phyloP scores from a whole-genome alignment of 129 eudicot genomes.

The Arctium minus region DNA sequence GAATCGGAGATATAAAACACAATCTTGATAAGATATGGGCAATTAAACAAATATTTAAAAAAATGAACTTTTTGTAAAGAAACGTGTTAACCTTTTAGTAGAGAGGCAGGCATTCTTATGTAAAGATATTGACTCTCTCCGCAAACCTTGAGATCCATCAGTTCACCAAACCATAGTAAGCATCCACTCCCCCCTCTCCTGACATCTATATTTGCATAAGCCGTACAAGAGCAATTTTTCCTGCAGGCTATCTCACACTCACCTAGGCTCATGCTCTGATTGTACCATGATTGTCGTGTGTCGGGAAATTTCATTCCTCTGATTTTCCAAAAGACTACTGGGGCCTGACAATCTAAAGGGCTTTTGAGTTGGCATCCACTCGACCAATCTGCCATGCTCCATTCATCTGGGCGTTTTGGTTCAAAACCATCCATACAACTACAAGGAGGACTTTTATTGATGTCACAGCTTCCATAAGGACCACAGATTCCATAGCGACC shows the following conservation, averaged over 20 bases:
- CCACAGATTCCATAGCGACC: slow-evolving; percentile 10
- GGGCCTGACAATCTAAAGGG: neutral
- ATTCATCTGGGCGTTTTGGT: neutral
- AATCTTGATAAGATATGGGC: neutral
- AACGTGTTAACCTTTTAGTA: neutral
- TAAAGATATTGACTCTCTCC: neutral
- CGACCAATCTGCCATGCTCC: neutral
- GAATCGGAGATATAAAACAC: neutral
- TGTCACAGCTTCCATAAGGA: neutral
- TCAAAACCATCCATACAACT: neutral
- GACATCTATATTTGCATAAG: neutral
- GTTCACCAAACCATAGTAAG: neutral
- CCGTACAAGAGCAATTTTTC: too few relatives aligned
- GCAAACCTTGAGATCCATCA: neutral
- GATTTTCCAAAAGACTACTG: neutral
- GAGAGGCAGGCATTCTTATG: neutral
- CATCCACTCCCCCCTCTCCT: neutral
- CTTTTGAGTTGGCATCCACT: neutral
- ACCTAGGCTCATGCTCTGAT: too few relatives aligned
- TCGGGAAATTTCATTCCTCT: neutral
- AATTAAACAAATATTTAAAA: too few relatives aligned
- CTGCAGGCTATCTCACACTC: too few relatives aligned
- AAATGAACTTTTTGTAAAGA: neutral
- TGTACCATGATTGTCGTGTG: too few relatives aligned
- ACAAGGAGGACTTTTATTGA: neutral